Percentiles rank a stretch among this genome's conserved stretches.
phyloP scores from a whole-genome alignment of 2,329 filamentous ascomycete species.

The Botryotinia convoluta region DNA sequence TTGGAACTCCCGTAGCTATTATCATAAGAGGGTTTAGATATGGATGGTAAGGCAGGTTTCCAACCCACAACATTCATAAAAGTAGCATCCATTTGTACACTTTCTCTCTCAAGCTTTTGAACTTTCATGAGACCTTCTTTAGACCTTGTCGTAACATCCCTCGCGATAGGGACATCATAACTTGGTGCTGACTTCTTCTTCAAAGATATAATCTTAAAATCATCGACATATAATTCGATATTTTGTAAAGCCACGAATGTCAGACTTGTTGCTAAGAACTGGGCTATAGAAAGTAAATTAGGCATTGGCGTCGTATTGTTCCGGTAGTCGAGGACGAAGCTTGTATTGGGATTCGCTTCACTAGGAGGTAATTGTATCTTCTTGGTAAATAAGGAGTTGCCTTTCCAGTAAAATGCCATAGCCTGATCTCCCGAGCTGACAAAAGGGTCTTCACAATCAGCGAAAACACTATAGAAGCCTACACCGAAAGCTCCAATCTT shows the following conservation, averaged over 20 bases:
- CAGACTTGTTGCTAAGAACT: slow-evolving; percentile 91
- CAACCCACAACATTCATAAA: slow-evolving; percentile 88
- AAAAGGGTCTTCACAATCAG: slow-evolving; percentile 96
- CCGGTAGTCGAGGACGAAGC: slow-evolving; percentile 93
- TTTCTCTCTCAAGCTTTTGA: slow-evolving; percentile 74
- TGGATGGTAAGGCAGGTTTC: slow-evolving; percentile 56
- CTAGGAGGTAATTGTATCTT: slow-evolving; percentile 70
- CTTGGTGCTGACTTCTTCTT: slow-evolving; percentile 84
- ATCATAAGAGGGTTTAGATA: slow-evolving; percentile 34
- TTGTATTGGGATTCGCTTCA: slow-evolving; percentile 68
- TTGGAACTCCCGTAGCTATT: slow-evolving; percentile 47
- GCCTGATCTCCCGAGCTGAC: slow-evolving; percentile 88
- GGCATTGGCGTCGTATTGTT: slow-evolving; percentile 85
- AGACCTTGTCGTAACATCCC: slow-evolving; percentile 77
- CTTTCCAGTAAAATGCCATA: slow-evolving; percentile 99
- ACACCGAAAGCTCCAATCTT: slow-evolving; percentile 99
- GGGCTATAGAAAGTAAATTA: slow-evolving; percentile 78
- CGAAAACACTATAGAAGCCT: slow-evolving; percentile 97
- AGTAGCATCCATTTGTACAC: slow-evolving; percentile 85
- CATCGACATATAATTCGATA: slow-evolving; percentile 88
- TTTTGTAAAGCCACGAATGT: slow-evolving; percentile 89
- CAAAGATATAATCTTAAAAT: slow-evolving; percentile 75
- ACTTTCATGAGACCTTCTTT: slow-evolving; percentile 89
- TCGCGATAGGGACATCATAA: slow-evolving; percentile 68
- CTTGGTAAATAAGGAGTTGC: slow-evolving; percentile 93